Percentiles rank a stretch among this genome's conserved stretches.
phyloP scores from a whole-genome alignment of 1,284 basidiomycete genomes.

The Microbotryum saponariae region DNA sequence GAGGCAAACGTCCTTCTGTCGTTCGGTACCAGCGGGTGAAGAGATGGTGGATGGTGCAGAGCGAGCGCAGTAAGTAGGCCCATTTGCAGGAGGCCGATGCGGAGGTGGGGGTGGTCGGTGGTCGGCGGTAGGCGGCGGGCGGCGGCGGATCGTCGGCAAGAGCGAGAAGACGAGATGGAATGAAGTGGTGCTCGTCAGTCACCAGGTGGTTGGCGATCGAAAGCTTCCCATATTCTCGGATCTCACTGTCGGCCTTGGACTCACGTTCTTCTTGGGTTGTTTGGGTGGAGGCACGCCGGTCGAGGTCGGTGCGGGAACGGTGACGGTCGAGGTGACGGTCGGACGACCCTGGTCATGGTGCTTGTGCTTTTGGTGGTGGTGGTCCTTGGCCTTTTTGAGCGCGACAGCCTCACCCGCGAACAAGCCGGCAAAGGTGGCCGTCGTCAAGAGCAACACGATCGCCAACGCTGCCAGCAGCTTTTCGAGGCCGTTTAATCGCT shows the following conservation, averaged over 20 bases:
- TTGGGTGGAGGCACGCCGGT: constrained; percentile 41
- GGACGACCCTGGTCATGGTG: constrained; percentile 34
- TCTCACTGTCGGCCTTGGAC: neutral
- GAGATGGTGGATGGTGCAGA: neutral
- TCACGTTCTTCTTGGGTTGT: constrained; percentile 13
- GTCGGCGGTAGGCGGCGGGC: too few relatives aligned
- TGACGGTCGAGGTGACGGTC: constrained; percentile 39
- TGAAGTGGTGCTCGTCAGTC: too few relatives aligned
- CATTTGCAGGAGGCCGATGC: too few relatives aligned
- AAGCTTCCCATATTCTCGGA: too few relatives aligned
- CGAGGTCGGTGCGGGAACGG: constrained; percentile 27
- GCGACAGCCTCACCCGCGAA: constrained; percentile 79
- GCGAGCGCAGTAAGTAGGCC: too few relatives aligned
- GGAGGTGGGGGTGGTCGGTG: too few relatives aligned
- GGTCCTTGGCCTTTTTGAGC: constrained; percentile 46
- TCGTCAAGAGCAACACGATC: constrained; percentile 69
- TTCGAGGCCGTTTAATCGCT: constrained; percentile 74
- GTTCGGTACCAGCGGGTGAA: neutral
- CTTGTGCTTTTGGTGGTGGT: constrained; percentile 41
- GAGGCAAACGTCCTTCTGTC: constrained; percentile 57
- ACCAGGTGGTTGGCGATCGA: too few relatives aligned
- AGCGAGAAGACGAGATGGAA: too few relatives aligned
- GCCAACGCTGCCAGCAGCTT: constrained; percentile 68
- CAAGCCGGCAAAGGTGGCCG: constrained; percentile 80
- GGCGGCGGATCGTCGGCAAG: too few relatives aligned